A percentile compares a stretch with the other conserved stretches of the same genome.
phyloP scores from a whole-genome alignment of 2,329 filamentous ascomycete genomes.

The Pseudocercospora cruenta region DNA sequence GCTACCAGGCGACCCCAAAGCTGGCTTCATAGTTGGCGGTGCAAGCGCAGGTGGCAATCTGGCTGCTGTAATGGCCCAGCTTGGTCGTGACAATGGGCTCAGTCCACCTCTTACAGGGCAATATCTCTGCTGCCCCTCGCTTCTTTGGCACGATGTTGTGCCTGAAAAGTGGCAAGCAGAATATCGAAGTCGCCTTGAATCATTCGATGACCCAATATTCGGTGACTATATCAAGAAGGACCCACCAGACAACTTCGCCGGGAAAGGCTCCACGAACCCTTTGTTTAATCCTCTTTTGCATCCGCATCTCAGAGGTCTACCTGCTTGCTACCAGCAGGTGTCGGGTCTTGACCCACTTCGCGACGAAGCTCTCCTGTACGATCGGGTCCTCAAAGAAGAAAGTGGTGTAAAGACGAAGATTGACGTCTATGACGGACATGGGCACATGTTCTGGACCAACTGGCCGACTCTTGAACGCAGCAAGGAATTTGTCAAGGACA shows the following conservation, averaged over 20 bases:
- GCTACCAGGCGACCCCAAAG: constrained; percentile 41
- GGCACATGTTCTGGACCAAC: constrained; percentile 34
- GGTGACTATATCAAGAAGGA: constrained; percentile 1
- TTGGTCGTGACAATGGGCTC: constrained; percentile 46
- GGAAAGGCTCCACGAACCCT: constrained; percentile 13
- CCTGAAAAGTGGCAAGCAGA: constrained; percentile 45
- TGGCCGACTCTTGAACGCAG: constrained; percentile 15
- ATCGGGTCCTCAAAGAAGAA: constrained; percentile 48
- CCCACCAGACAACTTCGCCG: neutral
- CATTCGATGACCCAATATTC: constrained; percentile 43
- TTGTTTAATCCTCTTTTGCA: constrained; percentile 23
- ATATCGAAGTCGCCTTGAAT: constrained; percentile 46
- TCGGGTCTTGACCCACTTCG: constrained; percentile 55
- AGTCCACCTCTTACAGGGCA: constrained; percentile 50
- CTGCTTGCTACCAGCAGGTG: constrained; percentile 55
- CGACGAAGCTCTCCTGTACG: constrained; percentile 59
- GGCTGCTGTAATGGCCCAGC: constrained; percentile 44
- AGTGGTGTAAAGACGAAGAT: constrained; percentile 47
- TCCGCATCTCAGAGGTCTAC: constrained; percentile 39
- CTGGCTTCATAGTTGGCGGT: constrained; percentile 55
- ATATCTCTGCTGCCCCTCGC: constrained; percentile 45
- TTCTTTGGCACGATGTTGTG: constrained; percentile 40
- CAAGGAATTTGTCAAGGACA: constrained; percentile 17
- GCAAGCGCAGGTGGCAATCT: constrained; percentile 51
- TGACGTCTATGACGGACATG: constrained; percentile 46